Percentiles rank a stretch among this genome's conserved stretches.
These are phyloP conservation scores for thale cress (Arabidopsis thaliana) DNA, from an alignment of 345 rosid species.

Conservation along the genomic window TAIR10.1 NC_003076.8:6761001-6761500, in stretches of 20 bases:
- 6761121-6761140: slow-evolving; percentile 3
- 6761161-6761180: background rate
- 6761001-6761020: slow-evolving; percentile 92
- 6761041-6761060: slow-evolving; percentile 92
- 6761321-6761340: slow-evolving; percentile 86
- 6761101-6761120: background rate
- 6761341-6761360: slow-evolving; percentile 95
- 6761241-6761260: background rate
- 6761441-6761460: slow-evolving; percentile 91
- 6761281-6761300: background rate
- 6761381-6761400: slow-evolving; percentile 94
- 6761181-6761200: background rate
- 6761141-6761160: background rate
- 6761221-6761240: background rate
- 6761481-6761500: slow-evolving; percentile 93
- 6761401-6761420: slow-evolving; percentile 96
- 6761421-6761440: slow-evolving; percentile 91
- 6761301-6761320: background rate
- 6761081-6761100: background rate
- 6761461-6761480: slow-evolving; percentile 92
- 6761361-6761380: slow-evolving; percentile 95
- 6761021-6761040: slow-evolving; percentile 99
- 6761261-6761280: background rate
- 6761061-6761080: slow-evolving; percentile 95
- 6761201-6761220: background rate